Percentiles rank a stretch among this genome's conserved stretches.
Conservation (phyloP, 2,329 filamentous ascomycete genomes). For the Botryotinia globosa region DNA sequence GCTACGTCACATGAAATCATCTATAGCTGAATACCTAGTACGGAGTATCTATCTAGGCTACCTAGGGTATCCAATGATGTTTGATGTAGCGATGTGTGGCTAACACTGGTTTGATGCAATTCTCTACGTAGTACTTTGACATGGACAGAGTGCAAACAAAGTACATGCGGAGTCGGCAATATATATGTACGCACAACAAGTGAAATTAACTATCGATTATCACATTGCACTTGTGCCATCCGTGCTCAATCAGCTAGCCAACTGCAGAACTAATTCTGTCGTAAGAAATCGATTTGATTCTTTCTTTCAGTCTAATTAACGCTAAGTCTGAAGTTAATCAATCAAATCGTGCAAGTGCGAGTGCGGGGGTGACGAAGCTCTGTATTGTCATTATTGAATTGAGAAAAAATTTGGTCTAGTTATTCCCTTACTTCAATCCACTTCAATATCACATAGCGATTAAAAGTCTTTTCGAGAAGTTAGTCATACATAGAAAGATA, state of each 20-base stretch:
- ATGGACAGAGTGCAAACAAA: background rate
- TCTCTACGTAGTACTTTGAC: background rate
- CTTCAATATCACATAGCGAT: background rate
- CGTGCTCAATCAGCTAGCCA: background rate
- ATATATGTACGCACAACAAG: background rate
- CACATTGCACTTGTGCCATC: background rate
- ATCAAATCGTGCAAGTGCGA: background rate
- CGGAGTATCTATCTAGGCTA: background rate
- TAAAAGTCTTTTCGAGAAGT: background rate
- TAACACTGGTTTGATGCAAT: background rate
- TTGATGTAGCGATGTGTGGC: background rate
- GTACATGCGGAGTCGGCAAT: background rate
- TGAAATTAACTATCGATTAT: background rate
- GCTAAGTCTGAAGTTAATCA: background rate
- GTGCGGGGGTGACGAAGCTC: background rate
- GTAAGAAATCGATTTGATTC: background rate
- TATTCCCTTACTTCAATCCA: background rate
- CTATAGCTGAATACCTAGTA: background rate
- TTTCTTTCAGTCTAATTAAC: background rate
- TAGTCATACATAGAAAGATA: background rate
- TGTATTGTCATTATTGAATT: background rate
- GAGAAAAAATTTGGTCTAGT: background rate
- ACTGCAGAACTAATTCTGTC: background rate
- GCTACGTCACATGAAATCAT: background rate
- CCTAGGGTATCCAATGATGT: background rate